A percentile compares a stretch with the other conserved stretches of the same genome.
Conservation (phyloP, 2,329 filamentous ascomycete species). For the Penicillium sp. region DNA sequence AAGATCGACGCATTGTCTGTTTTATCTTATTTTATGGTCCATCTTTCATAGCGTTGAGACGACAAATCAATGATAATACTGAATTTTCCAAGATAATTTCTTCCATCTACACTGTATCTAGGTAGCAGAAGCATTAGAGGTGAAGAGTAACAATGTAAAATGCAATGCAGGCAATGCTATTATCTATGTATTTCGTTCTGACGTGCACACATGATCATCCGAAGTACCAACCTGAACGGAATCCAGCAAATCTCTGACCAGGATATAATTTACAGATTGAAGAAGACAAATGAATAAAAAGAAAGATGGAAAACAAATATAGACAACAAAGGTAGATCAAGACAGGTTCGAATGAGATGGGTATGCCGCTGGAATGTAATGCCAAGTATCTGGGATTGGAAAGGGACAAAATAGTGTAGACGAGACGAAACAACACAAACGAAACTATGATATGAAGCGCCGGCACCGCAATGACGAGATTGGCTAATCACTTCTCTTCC, state of each 20-base stretch:
- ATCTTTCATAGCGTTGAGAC: slow-evolving; percentile 30
- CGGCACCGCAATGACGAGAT: background rate
- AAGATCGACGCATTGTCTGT: slow-evolving; percentile 14
- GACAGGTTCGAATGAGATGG: background rate
- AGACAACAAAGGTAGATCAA: background rate
- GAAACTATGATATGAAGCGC: background rate
- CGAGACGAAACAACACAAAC: background rate
- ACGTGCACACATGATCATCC: background rate
- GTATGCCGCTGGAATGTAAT: background rate
- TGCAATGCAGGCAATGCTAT: background rate
- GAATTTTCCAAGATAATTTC: slow-evolving; percentile 6
- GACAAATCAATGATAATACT: slow-evolving; percentile 31
- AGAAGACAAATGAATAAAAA: background rate
- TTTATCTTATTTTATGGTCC: slow-evolving; percentile 20
- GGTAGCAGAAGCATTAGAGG: background rate
- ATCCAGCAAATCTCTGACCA: background rate
- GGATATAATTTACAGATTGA: background rate
- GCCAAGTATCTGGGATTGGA: background rate
- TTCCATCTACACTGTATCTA: background rate
- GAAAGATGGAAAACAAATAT: background rate
- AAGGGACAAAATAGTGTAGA: background rate
- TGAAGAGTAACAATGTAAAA: too few relatives aligned
- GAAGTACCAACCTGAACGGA: background rate
- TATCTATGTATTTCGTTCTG: background rate
- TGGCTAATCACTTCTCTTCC: background rate